phyloP scores from a whole-genome alignment of 1,284 basidiomycete species.

The Amylostereum areolatum region DNA sequence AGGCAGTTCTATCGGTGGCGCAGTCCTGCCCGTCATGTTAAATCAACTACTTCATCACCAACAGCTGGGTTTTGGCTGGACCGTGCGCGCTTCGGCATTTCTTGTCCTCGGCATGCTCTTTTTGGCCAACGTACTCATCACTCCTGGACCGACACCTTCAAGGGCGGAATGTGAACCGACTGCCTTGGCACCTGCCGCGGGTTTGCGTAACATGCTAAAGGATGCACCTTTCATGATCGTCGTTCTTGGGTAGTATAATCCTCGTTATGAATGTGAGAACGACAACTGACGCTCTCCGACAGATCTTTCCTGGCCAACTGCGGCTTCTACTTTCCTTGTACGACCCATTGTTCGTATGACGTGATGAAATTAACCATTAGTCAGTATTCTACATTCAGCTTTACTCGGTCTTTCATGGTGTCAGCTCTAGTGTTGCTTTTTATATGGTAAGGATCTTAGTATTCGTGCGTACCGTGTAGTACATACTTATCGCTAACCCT shows the following conservation, averaged over 20 bases:
- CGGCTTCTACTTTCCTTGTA: slow-evolving; percentile 9
- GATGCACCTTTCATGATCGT: neutral
- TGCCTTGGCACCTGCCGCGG: neutral
- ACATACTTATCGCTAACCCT: no score
- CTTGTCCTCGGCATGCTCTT: slow-evolving; percentile 2
- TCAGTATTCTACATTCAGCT: slow-evolving; percentile 15
- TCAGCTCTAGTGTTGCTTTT: slow-evolving; percentile 13
- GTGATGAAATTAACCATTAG: neutral
- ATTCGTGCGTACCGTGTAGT: no score
- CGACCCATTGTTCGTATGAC: neutral
- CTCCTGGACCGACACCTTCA: no score
- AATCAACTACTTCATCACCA: neutral
- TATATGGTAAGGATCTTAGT: slow-evolving; percentile 7
- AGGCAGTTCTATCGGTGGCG: neutral
- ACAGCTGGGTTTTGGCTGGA: neutral
- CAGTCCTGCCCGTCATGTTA: neutral
- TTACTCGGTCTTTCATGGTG: slow-evolving; percentile 13
- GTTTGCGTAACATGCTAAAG: neutral
- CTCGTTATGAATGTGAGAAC: neutral
- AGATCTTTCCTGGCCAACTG: neutral
- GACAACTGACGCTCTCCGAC: neutral
- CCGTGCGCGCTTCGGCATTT: neutral
- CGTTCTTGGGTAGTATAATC: neutral
- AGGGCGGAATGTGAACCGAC: neutral
- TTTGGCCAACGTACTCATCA: slow-evolving; percentile 11